Evolutionary conservation across 2,329 filamentous ascomycete genomes (phyloP).

Genomic region (Aspergillus texensis): DNA sequence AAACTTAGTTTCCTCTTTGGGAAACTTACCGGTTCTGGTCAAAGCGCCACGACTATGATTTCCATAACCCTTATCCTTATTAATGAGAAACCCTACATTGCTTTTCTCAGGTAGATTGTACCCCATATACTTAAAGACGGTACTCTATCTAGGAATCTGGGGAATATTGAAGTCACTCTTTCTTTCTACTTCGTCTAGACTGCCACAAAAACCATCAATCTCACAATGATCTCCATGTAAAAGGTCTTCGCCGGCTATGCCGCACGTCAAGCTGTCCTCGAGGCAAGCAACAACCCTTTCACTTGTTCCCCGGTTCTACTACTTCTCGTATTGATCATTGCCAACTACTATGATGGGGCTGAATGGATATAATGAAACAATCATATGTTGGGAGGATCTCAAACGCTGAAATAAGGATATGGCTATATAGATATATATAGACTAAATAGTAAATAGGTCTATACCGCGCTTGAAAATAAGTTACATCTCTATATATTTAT

Average conservation of each 20-base stretch:
- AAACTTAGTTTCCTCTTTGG: neutral
- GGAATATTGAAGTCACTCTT: neutral
- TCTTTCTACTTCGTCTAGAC: neutral
- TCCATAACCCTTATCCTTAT: neutral
- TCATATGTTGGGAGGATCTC: too few relatives aligned
- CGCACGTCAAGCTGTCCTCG: slow-evolving; percentile 33
- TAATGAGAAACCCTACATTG: neutral
- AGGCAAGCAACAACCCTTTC: slow-evolving; percentile 42
- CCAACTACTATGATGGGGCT: too few relatives aligned
- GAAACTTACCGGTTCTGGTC: neutral
- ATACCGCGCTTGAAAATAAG: too few relatives aligned
- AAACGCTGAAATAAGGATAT: too few relatives aligned
- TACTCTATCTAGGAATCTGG: neutral
- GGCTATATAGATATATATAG: too few relatives aligned
- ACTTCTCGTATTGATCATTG: too few relatives aligned
- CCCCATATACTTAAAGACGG: neutral
- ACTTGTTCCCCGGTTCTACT: slow-evolving; percentile 3
- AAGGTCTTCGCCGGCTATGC: slow-evolving; percentile 46
- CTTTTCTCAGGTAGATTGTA: neutral
- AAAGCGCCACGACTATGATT: neutral
- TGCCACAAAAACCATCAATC: neutral
- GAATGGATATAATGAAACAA: too few relatives aligned
- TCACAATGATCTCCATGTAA: slow-evolving; percentile 49
- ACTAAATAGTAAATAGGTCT: too few relatives aligned
- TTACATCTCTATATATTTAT: too few relatives aligned